Base-by-base conservation (phyloP, 2,329 filamentous ascomycete genomes). In the Thielaviopsis punctulata region DNA sequence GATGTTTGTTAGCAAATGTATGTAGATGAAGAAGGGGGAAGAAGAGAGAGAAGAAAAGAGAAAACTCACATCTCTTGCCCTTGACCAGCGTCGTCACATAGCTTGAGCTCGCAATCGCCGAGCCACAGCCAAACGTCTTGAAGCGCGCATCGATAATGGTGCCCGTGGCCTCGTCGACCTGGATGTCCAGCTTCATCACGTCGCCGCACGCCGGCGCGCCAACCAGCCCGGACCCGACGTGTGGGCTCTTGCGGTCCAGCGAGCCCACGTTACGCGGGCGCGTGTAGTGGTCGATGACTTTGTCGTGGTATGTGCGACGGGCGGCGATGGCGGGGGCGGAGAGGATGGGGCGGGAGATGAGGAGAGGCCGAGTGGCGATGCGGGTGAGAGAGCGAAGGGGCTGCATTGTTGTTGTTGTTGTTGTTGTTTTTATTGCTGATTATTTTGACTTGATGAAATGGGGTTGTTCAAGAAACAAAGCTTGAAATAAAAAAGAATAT, bases 11-110 rank as follows among this genome's bases (percentile, higher is more conserved):
- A 48, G 44, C 30, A 12, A 12, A 18, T 19, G 10, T 13, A 18
- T 15, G 8, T 13, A 5, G 27, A 23, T 22, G 22, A 8, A 6
- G 12, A 1, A n/a, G 27, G 12, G 13, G n/a, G 25, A 9, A 7
- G n/a, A n/a, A n/a, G n/a, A n/a, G n/a, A n/a, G n/a, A n/a, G n/a
- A n/a, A n/a, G n/a, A n/a, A n/a, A n/a, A n/a, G n/a, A 18, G 9
- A 18, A 12, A 41, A 45, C 52, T 12, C 41, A 53, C 52, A 58
- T 59, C 68, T 94, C 90, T 96, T 98, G 56, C 92, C 92, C 58
- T 87, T 79, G 57, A 98, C 89, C 55, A 98, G 73, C 69, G 95
- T 88, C n/a, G 92, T 98, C 61, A 98, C 70, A 66, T 98, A 98
- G 63, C 84, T 92, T 55, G 85, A 93, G 58, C 84, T 90, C 44